Conservation (phyloP, 2,329 filamentous ascomycete species). For the Salinomyces thailandicus region DNA sequence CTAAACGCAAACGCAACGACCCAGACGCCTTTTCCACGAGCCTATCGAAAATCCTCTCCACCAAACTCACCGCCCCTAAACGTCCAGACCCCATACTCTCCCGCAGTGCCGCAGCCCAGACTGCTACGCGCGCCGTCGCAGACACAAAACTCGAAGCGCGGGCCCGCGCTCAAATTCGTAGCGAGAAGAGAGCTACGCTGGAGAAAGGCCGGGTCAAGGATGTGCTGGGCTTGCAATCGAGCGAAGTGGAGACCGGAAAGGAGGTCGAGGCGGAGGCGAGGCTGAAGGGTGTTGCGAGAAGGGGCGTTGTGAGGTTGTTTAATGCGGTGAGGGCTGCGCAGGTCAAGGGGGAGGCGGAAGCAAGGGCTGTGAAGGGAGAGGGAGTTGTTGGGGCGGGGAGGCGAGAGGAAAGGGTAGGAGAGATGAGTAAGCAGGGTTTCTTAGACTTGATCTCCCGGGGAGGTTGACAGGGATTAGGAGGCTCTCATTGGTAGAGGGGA, state of each 20-base stretch:
- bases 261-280: slow-evolving; percentile 63
- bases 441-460: slow-evolving; percentile 69
- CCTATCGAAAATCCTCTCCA: slow-evolving; percentile 82
- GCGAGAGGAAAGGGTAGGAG: slow-evolving; percentile 78
- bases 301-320: slow-evolving; percentile 91
- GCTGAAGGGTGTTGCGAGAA: slow-evolving; percentile 77
- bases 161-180: slow-evolving; percentile 65
- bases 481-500: too few species aligned
- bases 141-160: slow-evolving; percentile 73
- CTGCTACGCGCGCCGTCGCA: slow-evolving; percentile 59
- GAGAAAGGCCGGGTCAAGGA: slow-evolving; percentile 86
- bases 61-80: slow-evolving; percentile 73
- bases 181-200: slow-evolving; percentile 65
- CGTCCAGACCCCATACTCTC: slow-evolving; percentile 85
- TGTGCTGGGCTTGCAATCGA: slow-evolving; percentile 57
- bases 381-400: slow-evolving; percentile 69
- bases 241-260: slow-evolving; percentile 37
- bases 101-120: slow-evolving; percentile 63
- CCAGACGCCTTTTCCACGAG: slow-evolving; percentile 84
- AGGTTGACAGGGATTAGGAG: too few species aligned
- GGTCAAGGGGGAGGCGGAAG: slow-evolving; percentile 72
- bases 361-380: slow-evolving; percentile 55
- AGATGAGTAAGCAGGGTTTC: slow-evolving; percentile 97
- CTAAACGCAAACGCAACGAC: slow-evolving; percentile 78
- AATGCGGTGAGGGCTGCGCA: slow-evolving; percentile 91